Evolutionary conservation across 1,139 yeast species (phyloP).

Genomic region (Spathaspora sp.): DNA sequence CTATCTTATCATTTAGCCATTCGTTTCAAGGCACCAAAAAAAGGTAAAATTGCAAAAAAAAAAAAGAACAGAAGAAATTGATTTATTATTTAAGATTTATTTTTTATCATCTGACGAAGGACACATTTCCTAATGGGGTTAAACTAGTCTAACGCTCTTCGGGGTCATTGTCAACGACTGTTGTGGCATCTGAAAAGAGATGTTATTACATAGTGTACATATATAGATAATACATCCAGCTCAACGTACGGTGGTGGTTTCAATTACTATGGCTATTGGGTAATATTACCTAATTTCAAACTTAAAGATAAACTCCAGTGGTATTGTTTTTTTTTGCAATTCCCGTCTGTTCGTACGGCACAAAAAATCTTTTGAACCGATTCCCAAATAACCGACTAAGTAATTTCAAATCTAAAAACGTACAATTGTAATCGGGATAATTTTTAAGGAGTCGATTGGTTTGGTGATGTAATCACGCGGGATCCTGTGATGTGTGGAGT

Average conservation of each 20-base stretch:
- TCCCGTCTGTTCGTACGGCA: slow-evolving; percentile 2
- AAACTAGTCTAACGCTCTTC: not conserved
- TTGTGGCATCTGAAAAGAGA: not conserved
- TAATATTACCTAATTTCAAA: not conserved
- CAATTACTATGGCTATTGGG: not conserved
- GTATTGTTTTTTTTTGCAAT: not conserved
- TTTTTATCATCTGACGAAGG: not conserved
- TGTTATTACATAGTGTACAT: not conserved
- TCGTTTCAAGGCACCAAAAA: not conserved
- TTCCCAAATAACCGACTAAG: not conserved
- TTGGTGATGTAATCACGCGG: not conserved
- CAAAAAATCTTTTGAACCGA: not conserved
- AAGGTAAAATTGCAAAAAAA: not conserved
- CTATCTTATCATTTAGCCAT: not conserved
- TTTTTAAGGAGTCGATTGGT: not conserved
- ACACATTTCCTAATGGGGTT: not conserved
- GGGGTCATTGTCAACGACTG: not conserved
- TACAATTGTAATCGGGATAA: not conserved
- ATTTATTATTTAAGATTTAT: not conserved
- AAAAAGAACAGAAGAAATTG: not conserved
- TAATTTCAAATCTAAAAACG: not conserved
- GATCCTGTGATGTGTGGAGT: not conserved
- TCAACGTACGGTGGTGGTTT: not conserved
- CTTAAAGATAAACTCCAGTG: not conserved
- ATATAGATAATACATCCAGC: not conserved